Evolutionary conservation across 192 early-diverging fungal genomes (phyloP), one percentile per base, ranked within the genome.

Genomic region (Thoreauomyces humboldtii): DNA sequence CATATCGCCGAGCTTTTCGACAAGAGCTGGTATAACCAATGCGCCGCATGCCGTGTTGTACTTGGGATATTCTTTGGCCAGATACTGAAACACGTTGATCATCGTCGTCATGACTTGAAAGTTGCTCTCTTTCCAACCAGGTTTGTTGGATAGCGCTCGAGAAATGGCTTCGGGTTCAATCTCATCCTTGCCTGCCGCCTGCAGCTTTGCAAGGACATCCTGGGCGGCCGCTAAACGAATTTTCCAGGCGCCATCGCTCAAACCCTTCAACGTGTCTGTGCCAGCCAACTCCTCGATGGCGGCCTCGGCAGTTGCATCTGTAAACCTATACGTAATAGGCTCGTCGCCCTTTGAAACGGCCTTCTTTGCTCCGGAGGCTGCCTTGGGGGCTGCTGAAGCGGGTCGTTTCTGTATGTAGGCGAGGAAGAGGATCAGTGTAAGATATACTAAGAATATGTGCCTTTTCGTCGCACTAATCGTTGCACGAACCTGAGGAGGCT

Each of bases 81-180:
- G 77, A 34, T 83, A 74, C 59, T 91, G 82, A 57, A 95, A 85
- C 0, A 88, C 74, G 59, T 87, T 82, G 71, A 91, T 87, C 53
- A 92, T 77, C 14, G 85, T 88, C 5, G 81, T 73, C 51, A 82
- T 88, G 31, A 95, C 88, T 61, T 99, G 95, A 71, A 98, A 98
- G 75, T 99, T 99, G 79, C 83, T 92, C 68, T 99, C 96, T 73
- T 98, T 98, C 91, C 91, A 96, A 3, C 95, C 94, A 0, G 93
- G 93, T 29, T 90, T 92, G 42, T 89, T 88, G 7, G 81, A 71
- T 25, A 99, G 71, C 52, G 85, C 82, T 21, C 91, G 84, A 6
- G 91, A 80, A 27, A 99, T 76, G 21, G 94, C 76, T 67, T 99
- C 96, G 11, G 90, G 79, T 44, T 92, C 88, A 3, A 92, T 58